phyloP scores from a whole-genome alignment of 2,329 filamentous ascomycete species.

The Colletotrichum chlorophyti region DNA sequence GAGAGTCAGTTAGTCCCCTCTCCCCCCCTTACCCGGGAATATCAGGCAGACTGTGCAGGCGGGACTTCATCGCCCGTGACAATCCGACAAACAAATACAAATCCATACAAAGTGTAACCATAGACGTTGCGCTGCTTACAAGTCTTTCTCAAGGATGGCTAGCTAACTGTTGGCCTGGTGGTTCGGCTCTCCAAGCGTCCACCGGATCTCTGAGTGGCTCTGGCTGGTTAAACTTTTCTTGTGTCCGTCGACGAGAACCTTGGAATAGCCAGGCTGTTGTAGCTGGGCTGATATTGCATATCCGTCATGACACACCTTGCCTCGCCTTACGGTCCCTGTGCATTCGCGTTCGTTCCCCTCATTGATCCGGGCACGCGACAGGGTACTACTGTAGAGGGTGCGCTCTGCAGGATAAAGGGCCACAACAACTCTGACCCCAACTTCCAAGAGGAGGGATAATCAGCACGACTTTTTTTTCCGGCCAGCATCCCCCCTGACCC shows the following conservation, averaged over 20 bases:
- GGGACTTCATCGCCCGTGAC: background rate
- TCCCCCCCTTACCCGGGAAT: too few relatives aligned
- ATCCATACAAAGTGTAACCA: background rate
- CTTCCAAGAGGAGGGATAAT: slow-evolving; percentile 12
- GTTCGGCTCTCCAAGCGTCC: background rate
- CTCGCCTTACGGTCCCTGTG: too few relatives aligned
- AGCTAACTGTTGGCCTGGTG: too few relatives aligned
- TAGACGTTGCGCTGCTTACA: too few relatives aligned
- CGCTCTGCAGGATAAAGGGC: too few relatives aligned
- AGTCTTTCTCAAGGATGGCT: too few relatives aligned
- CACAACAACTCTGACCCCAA: too few relatives aligned
- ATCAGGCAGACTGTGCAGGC: slow-evolving; percentile 5
- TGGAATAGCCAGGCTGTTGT: background rate
- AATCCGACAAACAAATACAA: too few relatives aligned
- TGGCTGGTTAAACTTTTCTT: background rate
- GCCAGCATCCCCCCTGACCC: background rate
- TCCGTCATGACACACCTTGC: background rate
- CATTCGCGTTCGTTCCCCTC: background rate
- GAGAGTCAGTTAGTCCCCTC: slow-evolving; percentile 8
- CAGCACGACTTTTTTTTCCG: background rate
- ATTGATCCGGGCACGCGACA: slow-evolving; percentile 22
- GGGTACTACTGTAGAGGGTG: slow-evolving; percentile 3
- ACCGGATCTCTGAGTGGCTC: too few relatives aligned
- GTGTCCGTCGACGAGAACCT: background rate
- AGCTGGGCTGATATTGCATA: background rate